phyloP scores from a whole-genome alignment of 2,329 filamentous ascomycete genomes.

The Phyllachora maydis region DNA sequence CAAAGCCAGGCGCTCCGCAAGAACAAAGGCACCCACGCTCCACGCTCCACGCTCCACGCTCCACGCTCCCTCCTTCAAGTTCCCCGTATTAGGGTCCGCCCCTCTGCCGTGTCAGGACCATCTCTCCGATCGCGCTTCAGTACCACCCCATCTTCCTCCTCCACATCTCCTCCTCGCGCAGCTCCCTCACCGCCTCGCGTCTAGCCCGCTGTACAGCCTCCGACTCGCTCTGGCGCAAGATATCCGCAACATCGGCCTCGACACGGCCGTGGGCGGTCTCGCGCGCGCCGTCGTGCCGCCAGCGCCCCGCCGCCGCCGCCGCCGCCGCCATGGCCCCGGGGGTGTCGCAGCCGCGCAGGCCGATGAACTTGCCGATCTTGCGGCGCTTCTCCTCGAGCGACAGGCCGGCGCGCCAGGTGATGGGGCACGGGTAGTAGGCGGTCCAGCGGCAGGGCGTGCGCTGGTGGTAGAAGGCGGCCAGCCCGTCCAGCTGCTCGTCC shows the following conservation, averaged over 20 bases:
- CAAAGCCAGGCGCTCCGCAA: too few species aligned
- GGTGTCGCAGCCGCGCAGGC: constrained; percentile 34
- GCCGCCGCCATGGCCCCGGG: constrained; percentile 8
- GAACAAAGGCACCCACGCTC: too few species aligned
- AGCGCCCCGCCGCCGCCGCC: constrained; percentile 1
- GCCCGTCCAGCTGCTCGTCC: constrained; percentile 44
- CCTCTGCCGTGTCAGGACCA: too few species aligned
- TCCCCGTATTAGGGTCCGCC: too few species aligned
- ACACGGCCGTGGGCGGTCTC: too few species aligned
- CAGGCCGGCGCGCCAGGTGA: constrained; percentile 35
- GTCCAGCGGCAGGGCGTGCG: constrained; percentile 32
- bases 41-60: neutral
- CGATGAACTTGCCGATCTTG: constrained; percentile 55
- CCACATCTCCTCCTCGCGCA: constrained; percentile 24
- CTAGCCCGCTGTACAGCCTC: too few species aligned
- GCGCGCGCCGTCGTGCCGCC: neutral
- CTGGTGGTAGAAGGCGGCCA: constrained; percentile 59
- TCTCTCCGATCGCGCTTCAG: too few species aligned
- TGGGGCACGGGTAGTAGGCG: constrained; percentile 43
- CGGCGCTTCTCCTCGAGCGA: constrained; percentile 47
- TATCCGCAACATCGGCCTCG: too few species aligned
- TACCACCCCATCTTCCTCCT: constrained; percentile 20
- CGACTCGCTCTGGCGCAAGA: too few species aligned
- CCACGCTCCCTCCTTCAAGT: too few species aligned
- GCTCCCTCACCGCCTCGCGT: too few species aligned